Evolutionary conservation across 352 stramenopile species (phyloP), one percentile per base, ranked within the genome.

Genomic region (Phytophthora boehmeriae): DNA sequence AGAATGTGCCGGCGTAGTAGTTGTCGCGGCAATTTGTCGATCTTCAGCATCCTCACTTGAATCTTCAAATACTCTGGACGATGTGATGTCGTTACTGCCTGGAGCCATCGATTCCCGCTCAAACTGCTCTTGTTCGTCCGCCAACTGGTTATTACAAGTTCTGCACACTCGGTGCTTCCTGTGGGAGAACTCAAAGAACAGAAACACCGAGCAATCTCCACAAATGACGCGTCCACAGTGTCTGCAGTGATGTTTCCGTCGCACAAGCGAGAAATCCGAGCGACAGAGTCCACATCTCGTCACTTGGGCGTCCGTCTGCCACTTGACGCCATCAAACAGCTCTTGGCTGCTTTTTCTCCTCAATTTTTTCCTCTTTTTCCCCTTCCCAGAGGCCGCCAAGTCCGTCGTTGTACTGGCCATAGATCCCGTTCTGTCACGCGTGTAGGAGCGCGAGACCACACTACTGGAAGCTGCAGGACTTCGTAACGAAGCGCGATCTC

Each of bases 191-290:
- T 82, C 59, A 38, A 93, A 86, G 57, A 75, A 80, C 45, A 85
- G 58, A 42, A 89, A 93, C 8, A 63, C 73, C 5, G 84, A 93
- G 57, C 84, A 93, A 28, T 91, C 84, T 1, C 80, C 82, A 60
- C 84, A 93, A 63, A 93, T 89, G 48, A 93, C 78, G 17, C 78
- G 78, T 5, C 84, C 84, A 20, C 84, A 93, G 51, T 73, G 84
- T 57, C 84, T 78, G 45, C 84, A 93, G 54, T 93, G 84, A 36
- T 93, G 84, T 59, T 90, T 92, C 48, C 84, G 78, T 54, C 73
- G 77, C 44, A 91, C 58, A 13, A 93, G 44, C 34, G 84, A 92
- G 35, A 93, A 93, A 17, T 80, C 67, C 25, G 64, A 73, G 2
- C 39, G 42, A 54, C 84, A 93, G n/a, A 86, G 59, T 16, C 67